Base-by-base conservation (phyloP, 108 stramenopile genomes). In the Phaeodactylum tricornutum region DNA sequence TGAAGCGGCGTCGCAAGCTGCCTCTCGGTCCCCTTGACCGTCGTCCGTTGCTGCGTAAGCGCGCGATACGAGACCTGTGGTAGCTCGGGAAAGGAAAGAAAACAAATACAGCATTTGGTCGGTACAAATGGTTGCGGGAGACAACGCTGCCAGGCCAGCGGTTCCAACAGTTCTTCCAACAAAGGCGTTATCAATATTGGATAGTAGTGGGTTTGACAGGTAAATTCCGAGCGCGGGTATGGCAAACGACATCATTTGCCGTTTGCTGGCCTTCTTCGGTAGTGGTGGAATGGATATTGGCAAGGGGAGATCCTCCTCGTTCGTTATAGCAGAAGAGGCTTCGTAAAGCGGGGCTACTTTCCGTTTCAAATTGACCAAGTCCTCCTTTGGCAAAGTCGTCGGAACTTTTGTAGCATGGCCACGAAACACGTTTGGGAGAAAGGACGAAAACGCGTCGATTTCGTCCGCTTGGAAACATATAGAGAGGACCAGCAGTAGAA, bases 121-220 rank as follows among this genome's bases (percentile, higher is more conserved):
- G 14, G 79, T 82, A 47, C 80, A 82, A 16, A 87, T 59, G 15
- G 85, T 87, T 7, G 78, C 85, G 3, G 85, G 85, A n/a, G 75
- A 77, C 2, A 87, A 57, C 6, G 85, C 85, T n/a, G 85, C 85
- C 19, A 87, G 49, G 23, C 80, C 85, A 16, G 39, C 38, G 8
- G 77, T 63, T 8, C 86, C 86, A 20, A 81, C 78, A 1, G 79
- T 81, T 42, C 69, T 66, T 26, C 86, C 86, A 9, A 87, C 79
- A 53, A 87, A 83, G 11, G 86, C 78, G 43, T 87, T 87, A 55
- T 87, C 86, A 46, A 87, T 87, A 48, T 87, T 87, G 27, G 79
- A 81, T 5, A 87, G 54, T 3, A 87, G 50, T 28, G 81, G 86
- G 50, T 77, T 73, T 2, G 75, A 60, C 3, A 87, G 55, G 49